Conservation (phyloP, 2,329 filamentous ascomycete genomes). For the Leptographium radiaticola region DNA sequence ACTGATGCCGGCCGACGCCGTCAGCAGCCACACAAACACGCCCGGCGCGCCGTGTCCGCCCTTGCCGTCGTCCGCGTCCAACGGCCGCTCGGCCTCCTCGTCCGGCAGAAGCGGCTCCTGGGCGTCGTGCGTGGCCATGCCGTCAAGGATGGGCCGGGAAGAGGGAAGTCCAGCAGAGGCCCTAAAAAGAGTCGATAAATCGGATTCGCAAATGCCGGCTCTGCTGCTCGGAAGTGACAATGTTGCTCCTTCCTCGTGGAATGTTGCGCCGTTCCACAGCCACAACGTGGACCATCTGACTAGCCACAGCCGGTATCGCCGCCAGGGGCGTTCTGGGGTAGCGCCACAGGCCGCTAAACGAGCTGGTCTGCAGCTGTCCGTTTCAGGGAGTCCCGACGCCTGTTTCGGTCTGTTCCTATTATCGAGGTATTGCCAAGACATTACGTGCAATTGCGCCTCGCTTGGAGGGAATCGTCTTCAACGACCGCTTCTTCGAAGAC, state of each 20-base stretch:
- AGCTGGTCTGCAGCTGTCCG: too few species aligned
- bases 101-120: conserved; percentile 9
- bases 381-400: too few species aligned
- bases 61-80: background rate
- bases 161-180: conserved; percentile 1
- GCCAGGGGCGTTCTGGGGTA: too few species aligned
- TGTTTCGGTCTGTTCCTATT: too few species aligned
- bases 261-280: too few species aligned
- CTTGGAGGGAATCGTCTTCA: too few species aligned
- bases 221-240: background rate
- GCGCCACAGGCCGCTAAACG: background rate
- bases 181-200: background rate
- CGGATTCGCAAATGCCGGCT: background rate
- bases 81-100: background rate
- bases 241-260: too few species aligned
- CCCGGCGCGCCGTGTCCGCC: conserved; percentile 20
- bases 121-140: conserved; percentile 4
- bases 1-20: conserved; percentile 52
- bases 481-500: conserved; percentile 16
- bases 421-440: too few species aligned
- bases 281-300: too few species aligned
- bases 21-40: conserved; percentile 47
- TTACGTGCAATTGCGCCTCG: too few species aligned
- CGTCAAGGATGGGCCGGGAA: background rate
- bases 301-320: too few species aligned